Evolutionary conservation across 140 eudicot genomes (phyloP).

Genomic region (Erigeron philadelphicus): DNA sequence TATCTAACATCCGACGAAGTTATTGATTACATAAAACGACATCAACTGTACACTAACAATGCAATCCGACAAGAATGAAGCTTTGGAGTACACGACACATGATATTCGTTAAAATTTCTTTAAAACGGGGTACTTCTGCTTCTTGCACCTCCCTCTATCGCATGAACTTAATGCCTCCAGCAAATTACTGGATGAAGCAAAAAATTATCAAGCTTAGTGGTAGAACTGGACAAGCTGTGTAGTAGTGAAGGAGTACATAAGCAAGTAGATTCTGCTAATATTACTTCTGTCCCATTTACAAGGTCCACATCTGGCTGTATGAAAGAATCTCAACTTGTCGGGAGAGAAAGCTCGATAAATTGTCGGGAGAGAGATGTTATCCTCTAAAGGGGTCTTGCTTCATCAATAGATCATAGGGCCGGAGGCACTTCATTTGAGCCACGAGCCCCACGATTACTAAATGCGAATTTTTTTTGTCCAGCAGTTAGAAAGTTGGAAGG

Average conservation of each 20-base stretch:
- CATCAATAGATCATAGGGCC: conserved; percentile 30
- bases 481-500: conserved; percentile 16
- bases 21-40: conserved; percentile 57
- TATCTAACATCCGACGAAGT: conserved; percentile 80
- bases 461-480: conserved; percentile 17
- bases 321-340: conserved; percentile 26
- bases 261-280: conserved; percentile 26
- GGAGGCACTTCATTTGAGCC: conserved; percentile 19
- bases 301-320: conserved; percentile 27
- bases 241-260: conserved; percentile 24
- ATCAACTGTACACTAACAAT: conserved; percentile 41
- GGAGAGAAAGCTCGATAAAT: conserved; percentile 32
- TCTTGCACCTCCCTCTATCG: conserved; percentile 19
- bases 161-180: conserved; percentile 27
- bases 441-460: conserved; percentile 17
- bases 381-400: conserved; percentile 26
- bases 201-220: conserved; percentile 29
- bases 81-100: neutral
- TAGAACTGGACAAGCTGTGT: conserved; percentile 28
- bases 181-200: conserved; percentile 30
- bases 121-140: conserved; percentile 27
- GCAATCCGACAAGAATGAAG: conserved; percentile 14
- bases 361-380: conserved; percentile 20
- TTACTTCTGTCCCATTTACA: conserved; percentile 29
- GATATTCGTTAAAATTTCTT: neutral